Percentiles rank a stretch among this genome's conserved stretches.
Conservation (phyloP, 331 rosid species). For the Dryas integrifolia region DNA sequence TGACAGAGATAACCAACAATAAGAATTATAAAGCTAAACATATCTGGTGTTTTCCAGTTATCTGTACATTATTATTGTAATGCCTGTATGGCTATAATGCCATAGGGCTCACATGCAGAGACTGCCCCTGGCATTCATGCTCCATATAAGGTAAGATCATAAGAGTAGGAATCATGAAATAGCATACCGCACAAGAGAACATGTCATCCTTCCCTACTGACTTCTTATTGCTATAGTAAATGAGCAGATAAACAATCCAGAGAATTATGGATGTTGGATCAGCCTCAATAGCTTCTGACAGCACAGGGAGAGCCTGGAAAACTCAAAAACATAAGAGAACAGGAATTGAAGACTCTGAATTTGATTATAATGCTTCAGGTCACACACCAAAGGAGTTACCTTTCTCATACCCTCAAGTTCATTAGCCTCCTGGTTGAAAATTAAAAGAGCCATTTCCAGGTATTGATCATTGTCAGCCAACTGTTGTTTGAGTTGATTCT, state of each 20-base stretch:
- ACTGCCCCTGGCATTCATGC: conserved; percentile 11
- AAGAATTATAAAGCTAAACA: background rate
- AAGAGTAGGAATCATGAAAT: conserved; percentile 32
- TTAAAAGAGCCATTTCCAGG: conserved; percentile 73
- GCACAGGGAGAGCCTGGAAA: conserved; percentile 74
- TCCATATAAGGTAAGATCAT: conserved; percentile 12
- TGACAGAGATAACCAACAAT: background rate
- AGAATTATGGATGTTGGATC: conserved; percentile 60
- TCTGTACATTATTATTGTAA: background rate
- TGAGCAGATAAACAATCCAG: conserved; percentile 78
- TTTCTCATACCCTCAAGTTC: conserved; percentile 64
- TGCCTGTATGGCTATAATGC: background rate
- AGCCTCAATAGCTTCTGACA: conserved; percentile 75
- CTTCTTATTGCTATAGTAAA: conserved; percentile 63
- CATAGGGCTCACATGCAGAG: background rate
- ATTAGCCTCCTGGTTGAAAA: conserved; percentile 72
- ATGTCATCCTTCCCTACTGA: conserved; percentile 81
- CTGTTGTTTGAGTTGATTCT: conserved; percentile 69
- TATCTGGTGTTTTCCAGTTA: background rate
- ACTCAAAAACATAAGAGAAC: conserved; percentile 32
- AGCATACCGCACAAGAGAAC: conserved; percentile 85
- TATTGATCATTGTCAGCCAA: conserved; percentile 65
- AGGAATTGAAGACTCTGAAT: conserved; percentile 22
- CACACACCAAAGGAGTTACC: conserved; percentile 43
- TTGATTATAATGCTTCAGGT: conserved; percentile 21